Percentiles rank a stretch among this genome's conserved stretches.
These are phyloP conservation scores for Zalaria obscura DNA, from an alignment of 2,329 filamentous ascomycete species.

Conservation along the genomic window DNA sequence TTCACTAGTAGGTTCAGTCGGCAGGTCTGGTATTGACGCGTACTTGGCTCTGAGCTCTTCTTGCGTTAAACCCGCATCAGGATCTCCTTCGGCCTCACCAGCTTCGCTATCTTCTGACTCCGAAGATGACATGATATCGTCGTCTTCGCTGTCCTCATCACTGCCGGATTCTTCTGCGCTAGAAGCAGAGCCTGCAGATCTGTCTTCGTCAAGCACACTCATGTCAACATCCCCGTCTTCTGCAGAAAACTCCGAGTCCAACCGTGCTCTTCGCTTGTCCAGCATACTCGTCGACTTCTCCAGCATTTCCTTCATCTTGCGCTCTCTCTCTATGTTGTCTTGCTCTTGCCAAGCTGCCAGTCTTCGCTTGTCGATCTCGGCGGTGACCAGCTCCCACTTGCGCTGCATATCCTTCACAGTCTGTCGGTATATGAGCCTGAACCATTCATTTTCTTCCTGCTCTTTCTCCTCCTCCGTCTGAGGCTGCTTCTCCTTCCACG, in stretches of 20 bases:
- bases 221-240: conserved; percentile 23
- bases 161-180: conserved; percentile 27
- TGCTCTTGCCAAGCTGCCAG: conserved; percentile 46
- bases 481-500: conserved; percentile 59
- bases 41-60: conserved; percentile 59
- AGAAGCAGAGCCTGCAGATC: conserved; percentile 10
- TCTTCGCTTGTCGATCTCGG: conserved; percentile 42
- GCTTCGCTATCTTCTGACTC: conserved; percentile 47
- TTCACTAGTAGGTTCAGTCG: conserved; percentile 15
- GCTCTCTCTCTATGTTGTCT: conserved; percentile 40
- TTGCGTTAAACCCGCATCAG: conserved; percentile 52
- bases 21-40: conserved; percentile 42
- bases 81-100: conserved; percentile 35
- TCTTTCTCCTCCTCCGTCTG: conserved; percentile 71
- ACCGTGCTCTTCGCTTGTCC: conserved; percentile 37
- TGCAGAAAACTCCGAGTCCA: conserved; percentile 7
- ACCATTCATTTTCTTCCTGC: conserved; percentile 54
- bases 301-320: conserved; percentile 59
- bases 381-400: conserved; percentile 44
- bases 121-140: conserved; percentile 47
- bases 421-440: conserved; percentile 55
- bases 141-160: conserved; percentile 24
- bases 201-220: conserved; percentile 30
- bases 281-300: conserved; percentile 57
- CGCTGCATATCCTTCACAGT: conserved; percentile 51